These are phyloP conservation scores for Escovopsis sp. DNA, from an alignment of 2,329 filamentous ascomycete genomes.

Conservation along the genomic window DNA sequence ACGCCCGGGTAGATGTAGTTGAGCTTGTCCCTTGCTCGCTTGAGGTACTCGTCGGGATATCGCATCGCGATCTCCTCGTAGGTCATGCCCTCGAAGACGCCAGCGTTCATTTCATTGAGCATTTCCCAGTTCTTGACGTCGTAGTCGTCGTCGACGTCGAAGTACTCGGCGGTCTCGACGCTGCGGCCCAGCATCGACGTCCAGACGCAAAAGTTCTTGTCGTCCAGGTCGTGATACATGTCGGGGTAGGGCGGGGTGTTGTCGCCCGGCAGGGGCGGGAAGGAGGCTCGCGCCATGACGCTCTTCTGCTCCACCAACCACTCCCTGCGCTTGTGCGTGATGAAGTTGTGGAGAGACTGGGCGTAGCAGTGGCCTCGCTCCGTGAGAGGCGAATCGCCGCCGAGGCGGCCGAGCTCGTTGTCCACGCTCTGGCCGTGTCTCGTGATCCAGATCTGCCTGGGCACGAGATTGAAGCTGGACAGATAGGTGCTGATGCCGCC, in stretches of 20 bases:
- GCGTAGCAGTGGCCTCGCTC: constrained; percentile 69
- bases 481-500: constrained; percentile 89
- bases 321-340: constrained; percentile 60
- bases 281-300: constrained; percentile 60
- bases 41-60: constrained; percentile 65
- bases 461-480: constrained; percentile 90
- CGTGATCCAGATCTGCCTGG: constrained; percentile 96
- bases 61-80: constrained; percentile 77
- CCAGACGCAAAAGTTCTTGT: constrained; percentile 96
- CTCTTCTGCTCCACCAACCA: constrained; percentile 75
- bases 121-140: constrained; percentile 97
- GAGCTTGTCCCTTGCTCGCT: constrained; percentile 73
- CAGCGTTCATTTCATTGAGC: constrained; percentile 91
- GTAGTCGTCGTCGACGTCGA: constrained; percentile 82
- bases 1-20: constrained; percentile 94
- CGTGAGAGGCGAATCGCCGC: constrained; percentile 76
- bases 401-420: constrained; percentile 76
- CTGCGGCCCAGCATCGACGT: constrained; percentile 91
- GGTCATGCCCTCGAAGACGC: constrained; percentile 85
- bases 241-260: constrained; percentile 91
- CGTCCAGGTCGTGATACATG: constrained; percentile 49
- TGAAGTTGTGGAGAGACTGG: constrained; percentile 64
- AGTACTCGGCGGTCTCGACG: constrained; percentile 75
- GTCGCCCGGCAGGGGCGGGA: constrained; percentile 82
- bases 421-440: constrained; percentile 84